A percentile compares a stretch with the other conserved stretches of the same genome.
These are phyloP conservation scores for Albatrellus ellisii DNA, from an alignment of 768 basidiomycete species.

Conservation along the genomic window DNA sequence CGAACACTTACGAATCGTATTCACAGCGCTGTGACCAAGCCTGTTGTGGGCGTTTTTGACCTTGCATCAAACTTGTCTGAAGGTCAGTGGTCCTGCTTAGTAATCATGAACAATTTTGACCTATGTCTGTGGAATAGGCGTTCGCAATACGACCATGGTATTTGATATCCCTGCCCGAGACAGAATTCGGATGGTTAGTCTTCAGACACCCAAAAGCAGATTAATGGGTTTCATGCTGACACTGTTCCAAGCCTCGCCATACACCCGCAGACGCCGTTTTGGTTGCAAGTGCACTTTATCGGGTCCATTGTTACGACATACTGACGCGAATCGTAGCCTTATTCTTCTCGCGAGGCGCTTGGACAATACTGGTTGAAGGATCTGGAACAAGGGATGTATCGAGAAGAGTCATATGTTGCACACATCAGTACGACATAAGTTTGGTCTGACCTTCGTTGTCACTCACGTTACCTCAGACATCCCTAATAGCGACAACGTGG, in stretches of 20 bases:
- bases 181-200: conserved; percentile 62
- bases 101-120: conserved; percentile 1
- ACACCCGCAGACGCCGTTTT: conserved; percentile 81
- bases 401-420: conserved; percentile 78
- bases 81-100: conserved; percentile 30
- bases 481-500: conserved; percentile 67
- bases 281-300: conserved; percentile 36
- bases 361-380: conserved; percentile 98
- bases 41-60: conserved; percentile 93
- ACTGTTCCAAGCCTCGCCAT: conserved; percentile 64
- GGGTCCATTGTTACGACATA: background rate
- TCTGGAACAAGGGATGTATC: conserved; percentile 77
- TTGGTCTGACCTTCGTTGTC: conserved; percentile 3
- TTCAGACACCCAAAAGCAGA: background rate
- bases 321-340: conserved; percentile 40
- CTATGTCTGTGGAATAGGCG: conserved; percentile 35
- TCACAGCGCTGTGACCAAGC: conserved; percentile 81
- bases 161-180: conserved; percentile 89
- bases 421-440: conserved; percentile 59
- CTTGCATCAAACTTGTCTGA: conserved; percentile 90
- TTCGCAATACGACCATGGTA: conserved; percentile 96
- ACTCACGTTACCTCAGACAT: conserved; percentile 35
- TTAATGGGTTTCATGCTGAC: conserved; percentile 6
- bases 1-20: background rate
- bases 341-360: conserved; percentile 76